Evolutionary conservation across 2,329 filamentous ascomycete genomes (phyloP).

Genomic region (Exophiala lecanii-corni): DNA sequence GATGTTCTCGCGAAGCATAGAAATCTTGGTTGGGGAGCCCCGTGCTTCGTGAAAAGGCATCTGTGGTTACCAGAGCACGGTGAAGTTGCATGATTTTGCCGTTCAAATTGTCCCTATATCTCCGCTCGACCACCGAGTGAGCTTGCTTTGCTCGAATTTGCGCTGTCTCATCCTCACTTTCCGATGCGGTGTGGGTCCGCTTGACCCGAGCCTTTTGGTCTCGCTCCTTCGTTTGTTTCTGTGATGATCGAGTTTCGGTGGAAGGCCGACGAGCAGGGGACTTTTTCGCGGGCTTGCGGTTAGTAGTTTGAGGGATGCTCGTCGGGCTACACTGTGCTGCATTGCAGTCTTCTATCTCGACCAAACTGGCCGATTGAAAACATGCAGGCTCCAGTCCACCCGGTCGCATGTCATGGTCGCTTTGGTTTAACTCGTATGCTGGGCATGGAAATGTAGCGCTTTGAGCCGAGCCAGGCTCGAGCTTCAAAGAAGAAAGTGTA

Average conservation of each 20-base stretch:
- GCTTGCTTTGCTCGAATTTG: conserved; percentile 23
- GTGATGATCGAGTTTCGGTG: not conserved
- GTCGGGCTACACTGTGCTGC: conserved; percentile 2
- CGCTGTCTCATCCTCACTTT: conserved; percentile 15
- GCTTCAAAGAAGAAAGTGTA: conserved; percentile 11
- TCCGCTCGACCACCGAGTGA: conserved; percentile 24
- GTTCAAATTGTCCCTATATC: conserved; percentile 27
- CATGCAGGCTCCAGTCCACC: conserved; percentile 13
- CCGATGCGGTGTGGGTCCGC: conserved; percentile 13
- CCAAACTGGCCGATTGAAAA: conserved; percentile 12
- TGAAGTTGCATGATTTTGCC: conserved; percentile 27
- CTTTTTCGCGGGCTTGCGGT: conserved; percentile 1
- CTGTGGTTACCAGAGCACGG: conserved; percentile 15
- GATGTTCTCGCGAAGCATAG: conserved; percentile 14
- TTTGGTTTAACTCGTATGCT: not conserved
- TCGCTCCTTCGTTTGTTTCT: conserved; percentile 3
- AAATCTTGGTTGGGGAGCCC: conserved; percentile 12
- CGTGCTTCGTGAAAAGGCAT: conserved; percentile 8
- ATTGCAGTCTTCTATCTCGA: conserved; percentile 20
- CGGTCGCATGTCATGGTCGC: conserved; percentile 2
- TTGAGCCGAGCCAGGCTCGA: conserved; percentile 9
- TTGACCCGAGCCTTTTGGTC: conserved; percentile 13
- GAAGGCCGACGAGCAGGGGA: conserved; percentile 2
- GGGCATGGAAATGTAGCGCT: conserved; percentile 6
- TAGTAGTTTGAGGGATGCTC: not conserved